These are phyloP conservation scores for Camptophora hylomeconis DNA, from an alignment of 2,329 filamentous ascomycete species.

Conservation along the genomic window DNA sequence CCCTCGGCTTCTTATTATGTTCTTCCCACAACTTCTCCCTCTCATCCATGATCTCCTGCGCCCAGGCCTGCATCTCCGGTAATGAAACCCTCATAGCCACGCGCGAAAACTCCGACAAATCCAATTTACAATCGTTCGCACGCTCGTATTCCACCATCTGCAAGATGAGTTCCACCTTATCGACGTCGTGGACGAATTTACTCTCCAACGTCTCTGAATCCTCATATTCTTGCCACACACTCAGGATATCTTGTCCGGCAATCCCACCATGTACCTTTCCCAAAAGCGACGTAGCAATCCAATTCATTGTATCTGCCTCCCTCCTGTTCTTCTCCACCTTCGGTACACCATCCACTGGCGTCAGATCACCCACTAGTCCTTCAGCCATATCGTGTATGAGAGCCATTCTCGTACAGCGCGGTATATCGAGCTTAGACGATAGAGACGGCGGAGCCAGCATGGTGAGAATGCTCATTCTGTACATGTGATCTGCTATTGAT, in stretches of 20 bases:
- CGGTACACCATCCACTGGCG: conserved; percentile 70
- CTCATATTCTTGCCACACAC: conserved; percentile 92
- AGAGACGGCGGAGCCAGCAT: conserved; percentile 76
- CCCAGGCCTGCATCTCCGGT: conserved; percentile 71
- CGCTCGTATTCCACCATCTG: conserved; percentile 98
- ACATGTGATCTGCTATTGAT: conserved; percentile 98
- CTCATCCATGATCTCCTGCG: conserved; percentile 61
- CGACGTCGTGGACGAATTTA: conserved; percentile 86
- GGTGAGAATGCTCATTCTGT: conserved; percentile 94
- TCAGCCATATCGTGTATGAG: conserved; percentile 97
- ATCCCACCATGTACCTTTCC: conserved; percentile 60
- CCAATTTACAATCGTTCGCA: conserved; percentile 47
- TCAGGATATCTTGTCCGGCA: conserved; percentile 57
- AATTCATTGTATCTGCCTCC: conserved; percentile 85
- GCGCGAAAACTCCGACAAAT: conserved; percentile 76
- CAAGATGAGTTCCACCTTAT: conserved; percentile 88
- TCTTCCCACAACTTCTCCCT: conserved; percentile 58
- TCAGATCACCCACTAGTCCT: conserved; percentile 88
- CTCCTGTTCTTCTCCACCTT: conserved; percentile 83
- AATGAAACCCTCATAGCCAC: conserved; percentile 62
- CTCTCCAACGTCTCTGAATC: conserved; percentile 72
- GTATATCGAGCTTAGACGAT: conserved; percentile 57
- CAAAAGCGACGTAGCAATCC: conserved; percentile 60
- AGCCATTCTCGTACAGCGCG: conserved; percentile 86
- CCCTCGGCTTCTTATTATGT: conserved; percentile 21